Percentiles rank a stretch among this genome's conserved stretches.
Conservation (phyloP, 805 yeast species). For the Teunomyces gatunensis region DNA sequence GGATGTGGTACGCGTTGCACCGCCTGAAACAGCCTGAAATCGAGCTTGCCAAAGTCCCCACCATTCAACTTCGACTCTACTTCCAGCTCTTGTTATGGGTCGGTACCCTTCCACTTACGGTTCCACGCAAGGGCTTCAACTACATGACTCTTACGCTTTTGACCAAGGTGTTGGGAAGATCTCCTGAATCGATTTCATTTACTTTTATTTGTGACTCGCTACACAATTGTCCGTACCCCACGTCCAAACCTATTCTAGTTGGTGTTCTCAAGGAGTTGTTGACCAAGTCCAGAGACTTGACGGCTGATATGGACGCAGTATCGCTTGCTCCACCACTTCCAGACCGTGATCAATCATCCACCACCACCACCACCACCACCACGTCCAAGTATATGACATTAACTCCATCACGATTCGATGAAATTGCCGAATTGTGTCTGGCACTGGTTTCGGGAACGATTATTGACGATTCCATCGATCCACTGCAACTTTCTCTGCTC, state of each 20-base stretch:
- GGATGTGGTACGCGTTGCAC: conserved; percentile 39
- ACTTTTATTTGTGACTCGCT: conserved; percentile 64
- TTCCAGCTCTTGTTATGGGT: conserved; percentile 26
- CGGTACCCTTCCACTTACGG: conserved; percentile 1
- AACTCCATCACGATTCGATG: conserved; percentile 38
- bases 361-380: conserved; percentile 29
- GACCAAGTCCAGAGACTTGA: conserved; percentile 26
- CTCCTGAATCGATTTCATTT: conserved; percentile 57
- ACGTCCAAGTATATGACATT: conserved; percentile 39
- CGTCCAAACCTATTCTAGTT: conserved; percentile 57
- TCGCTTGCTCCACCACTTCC: conserved; percentile 18
- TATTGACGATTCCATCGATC: conserved; percentile 17
- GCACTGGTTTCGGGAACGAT: conserved; percentile 8
- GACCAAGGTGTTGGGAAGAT: conserved; percentile 57
- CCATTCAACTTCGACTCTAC: conserved; percentile 25
- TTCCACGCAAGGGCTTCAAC: conserved; percentile 26
- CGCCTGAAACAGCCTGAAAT: conserved; percentile 21
- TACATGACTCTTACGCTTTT: conserved; percentile 56
- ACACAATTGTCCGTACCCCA: conserved; percentile 61
- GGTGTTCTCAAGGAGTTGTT: conserved; percentile 69
- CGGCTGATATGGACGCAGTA: neutral
- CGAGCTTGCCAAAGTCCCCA: conserved; percentile 32
- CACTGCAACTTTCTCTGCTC: conserved; percentile 39
- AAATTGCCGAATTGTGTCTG: conserved; percentile 43
- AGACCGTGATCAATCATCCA: conserved; percentile 10